A percentile compares a stretch with the other conserved stretches of the same genome.
These are phyloP conservation scores for Hyaloscypha variabilis DNA, from an alignment of 495 filamentous ascomycete species.

Conservation along the genomic window DNA sequence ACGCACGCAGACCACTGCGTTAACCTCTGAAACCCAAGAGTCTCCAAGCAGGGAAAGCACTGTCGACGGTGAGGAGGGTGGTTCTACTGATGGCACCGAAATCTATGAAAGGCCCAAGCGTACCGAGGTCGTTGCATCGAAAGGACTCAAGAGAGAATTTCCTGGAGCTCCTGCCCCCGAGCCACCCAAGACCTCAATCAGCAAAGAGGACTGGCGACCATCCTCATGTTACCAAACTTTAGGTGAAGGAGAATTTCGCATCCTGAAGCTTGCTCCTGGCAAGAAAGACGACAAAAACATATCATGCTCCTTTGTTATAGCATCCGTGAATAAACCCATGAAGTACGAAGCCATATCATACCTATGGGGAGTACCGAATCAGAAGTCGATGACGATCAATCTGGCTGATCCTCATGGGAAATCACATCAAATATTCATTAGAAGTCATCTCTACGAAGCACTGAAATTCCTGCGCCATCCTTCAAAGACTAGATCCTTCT, in stretches of 20 bases:
- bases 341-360: conserved; percentile 11
- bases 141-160: neutral
- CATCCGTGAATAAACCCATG: neutral
- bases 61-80: neutral
- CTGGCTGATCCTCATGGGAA: neutral
- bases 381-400: neutral
- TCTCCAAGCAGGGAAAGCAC: neutral
- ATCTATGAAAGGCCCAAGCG: neutral
- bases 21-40: neutral
- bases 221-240: neutral
- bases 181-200: neutral
- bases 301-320: neutral
- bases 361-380: neutral
- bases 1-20: neutral
- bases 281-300: neutral
- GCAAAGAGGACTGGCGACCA: neutral
- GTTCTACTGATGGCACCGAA: neutral
- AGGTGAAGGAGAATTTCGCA: conserved; percentile 1
- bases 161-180: neutral
- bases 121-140: neutral
- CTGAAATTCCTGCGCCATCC: conserved; percentile 9
- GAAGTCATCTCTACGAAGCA: conserved; percentile 4
- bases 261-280: conserved; percentile 6
- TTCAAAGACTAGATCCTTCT: conserved; percentile 4
- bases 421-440: neutral